These are phyloP conservation scores for Phytophthora europaea DNA, from an alignment of 352 stramenopile species.

Conservation along the genomic window DNA sequence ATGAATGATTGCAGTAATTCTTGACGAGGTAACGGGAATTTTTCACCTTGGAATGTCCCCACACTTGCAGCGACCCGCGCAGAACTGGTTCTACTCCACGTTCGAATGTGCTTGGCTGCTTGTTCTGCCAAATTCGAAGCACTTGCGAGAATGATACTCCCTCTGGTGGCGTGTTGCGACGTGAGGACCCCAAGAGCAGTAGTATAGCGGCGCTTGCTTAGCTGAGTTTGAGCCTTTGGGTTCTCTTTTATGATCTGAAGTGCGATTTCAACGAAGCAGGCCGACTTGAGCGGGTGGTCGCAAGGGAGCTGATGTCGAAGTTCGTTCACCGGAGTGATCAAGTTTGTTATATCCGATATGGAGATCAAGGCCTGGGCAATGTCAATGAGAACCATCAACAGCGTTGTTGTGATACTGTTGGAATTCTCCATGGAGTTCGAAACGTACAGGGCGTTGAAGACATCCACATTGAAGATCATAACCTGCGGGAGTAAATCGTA, in stretches of 20 bases:
- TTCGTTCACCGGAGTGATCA: neutral
- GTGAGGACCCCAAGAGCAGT: neutral
- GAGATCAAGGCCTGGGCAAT: neutral
- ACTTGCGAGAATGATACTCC: neutral
- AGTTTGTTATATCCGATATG: neutral
- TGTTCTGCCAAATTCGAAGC: neutral
- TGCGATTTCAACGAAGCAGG: neutral
- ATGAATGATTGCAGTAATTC: neutral
- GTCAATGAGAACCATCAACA: neutral
- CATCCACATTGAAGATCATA: constrained; percentile 4
- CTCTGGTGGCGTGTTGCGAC: neutral
- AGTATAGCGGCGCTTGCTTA: neutral
- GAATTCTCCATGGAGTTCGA: constrained; percentile 2
- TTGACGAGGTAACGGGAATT: neutral
- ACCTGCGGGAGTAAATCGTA: constrained; percentile 1
- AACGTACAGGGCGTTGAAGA: neutral
- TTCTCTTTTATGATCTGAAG: neutral
- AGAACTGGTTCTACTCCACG: neutral
- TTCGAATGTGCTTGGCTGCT: neutral
- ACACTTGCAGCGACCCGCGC: neutral
- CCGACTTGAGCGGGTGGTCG: neutral
- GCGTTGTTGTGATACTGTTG: neutral
- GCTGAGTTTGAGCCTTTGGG: neutral
- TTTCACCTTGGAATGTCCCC: neutral
- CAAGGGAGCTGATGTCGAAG: neutral